Evolutionary conservation across 2,329 filamentous ascomycete species (phyloP).

Genomic region (Ilyonectria destructans): DNA sequence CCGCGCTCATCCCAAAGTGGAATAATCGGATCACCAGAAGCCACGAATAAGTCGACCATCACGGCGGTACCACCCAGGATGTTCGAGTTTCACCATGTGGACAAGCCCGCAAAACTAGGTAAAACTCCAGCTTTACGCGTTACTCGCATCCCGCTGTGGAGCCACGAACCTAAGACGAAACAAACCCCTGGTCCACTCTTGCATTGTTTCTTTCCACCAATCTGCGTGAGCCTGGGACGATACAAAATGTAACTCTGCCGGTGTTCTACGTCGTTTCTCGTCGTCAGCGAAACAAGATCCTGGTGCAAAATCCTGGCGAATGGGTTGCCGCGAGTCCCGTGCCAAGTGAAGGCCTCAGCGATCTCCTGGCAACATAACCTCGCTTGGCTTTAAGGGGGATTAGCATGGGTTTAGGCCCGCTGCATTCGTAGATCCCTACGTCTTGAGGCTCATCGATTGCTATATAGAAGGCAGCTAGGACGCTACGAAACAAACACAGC

Average conservation of each 20-base stretch:
- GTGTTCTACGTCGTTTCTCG: slow-evolving; percentile 1
- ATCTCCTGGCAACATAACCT: background rate
- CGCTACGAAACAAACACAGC: background rate
- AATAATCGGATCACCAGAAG: background rate
- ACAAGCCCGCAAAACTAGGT: background rate
- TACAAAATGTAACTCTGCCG: background rate
- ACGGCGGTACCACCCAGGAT: too few species aligned
- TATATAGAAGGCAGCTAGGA: background rate
- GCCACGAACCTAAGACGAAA: background rate
- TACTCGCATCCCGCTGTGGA: background rate
- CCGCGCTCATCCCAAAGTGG: background rate
- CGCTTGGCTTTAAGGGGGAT: background rate
- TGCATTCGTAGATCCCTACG: slow-evolving; percentile 1
- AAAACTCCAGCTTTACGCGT: background rate
- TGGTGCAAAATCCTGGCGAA: too few species aligned
- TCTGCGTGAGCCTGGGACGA: background rate
- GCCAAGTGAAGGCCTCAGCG: background rate
- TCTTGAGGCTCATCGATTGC: background rate
- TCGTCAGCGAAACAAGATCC: slow-evolving; percentile 1
- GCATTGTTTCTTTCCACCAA: background rate
- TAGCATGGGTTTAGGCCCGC: background rate
- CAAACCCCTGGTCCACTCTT: background rate
- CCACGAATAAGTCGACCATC: too few species aligned
- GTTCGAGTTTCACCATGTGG: background rate
- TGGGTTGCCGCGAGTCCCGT: background rate